These are phyloP conservation scores for Hemileccinum rubropunctum DNA, from an alignment of 768 basidiomycete genomes.

Conservation along the genomic window DNA sequence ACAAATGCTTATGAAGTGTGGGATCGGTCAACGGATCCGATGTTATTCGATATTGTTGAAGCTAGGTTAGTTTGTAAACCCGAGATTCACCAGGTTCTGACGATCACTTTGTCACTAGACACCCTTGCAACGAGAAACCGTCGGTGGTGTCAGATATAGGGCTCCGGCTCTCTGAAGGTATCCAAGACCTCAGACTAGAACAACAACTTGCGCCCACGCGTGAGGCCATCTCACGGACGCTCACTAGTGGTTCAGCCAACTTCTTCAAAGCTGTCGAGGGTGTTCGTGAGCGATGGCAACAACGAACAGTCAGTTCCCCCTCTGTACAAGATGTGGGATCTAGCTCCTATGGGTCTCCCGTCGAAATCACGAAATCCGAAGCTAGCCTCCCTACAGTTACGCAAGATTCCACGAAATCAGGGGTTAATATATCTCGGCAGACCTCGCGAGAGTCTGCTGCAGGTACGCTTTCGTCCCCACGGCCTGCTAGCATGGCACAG, in stretches of 20 bases:
- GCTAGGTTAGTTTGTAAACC: conserved; percentile 56
- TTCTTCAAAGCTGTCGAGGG: conserved; percentile 92
- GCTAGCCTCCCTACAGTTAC: conserved; percentile 11
- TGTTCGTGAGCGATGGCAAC: conserved; percentile 71
- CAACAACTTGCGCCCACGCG: conserved; percentile 92
- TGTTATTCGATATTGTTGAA: conserved; percentile 94
- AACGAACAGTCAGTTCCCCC: conserved; percentile 32
- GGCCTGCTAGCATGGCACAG: conserved; percentile 29
- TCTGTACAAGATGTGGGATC: conserved; percentile 23
- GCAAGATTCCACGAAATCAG: conserved; percentile 15
- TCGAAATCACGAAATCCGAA: conserved; percentile 32
- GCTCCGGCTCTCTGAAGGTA: conserved; percentile 86
- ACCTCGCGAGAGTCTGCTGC: conserved; percentile 28
- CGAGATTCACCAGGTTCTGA: conserved; percentile 1
- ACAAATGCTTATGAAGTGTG: conserved; percentile 89
- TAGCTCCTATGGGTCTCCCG: conserved; percentile 19
- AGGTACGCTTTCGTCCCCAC: conserved; percentile 10
- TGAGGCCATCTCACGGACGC: conserved; percentile 79
- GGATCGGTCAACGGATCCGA: conserved; percentile 87
- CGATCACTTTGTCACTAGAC: conserved; percentile 43
- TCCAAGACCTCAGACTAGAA: conserved; percentile 90
- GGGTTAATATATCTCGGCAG: conserved; percentile 15
- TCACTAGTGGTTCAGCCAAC: conserved; percentile 70
- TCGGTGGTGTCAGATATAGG: conserved; percentile 90
- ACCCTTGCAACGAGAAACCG: conserved; percentile 91